A percentile compares a stretch with the other conserved stretches of the same genome.
Conservation (phyloP, 2,329 filamentous ascomycete species). For the Cladosporium sp. region DNA sequence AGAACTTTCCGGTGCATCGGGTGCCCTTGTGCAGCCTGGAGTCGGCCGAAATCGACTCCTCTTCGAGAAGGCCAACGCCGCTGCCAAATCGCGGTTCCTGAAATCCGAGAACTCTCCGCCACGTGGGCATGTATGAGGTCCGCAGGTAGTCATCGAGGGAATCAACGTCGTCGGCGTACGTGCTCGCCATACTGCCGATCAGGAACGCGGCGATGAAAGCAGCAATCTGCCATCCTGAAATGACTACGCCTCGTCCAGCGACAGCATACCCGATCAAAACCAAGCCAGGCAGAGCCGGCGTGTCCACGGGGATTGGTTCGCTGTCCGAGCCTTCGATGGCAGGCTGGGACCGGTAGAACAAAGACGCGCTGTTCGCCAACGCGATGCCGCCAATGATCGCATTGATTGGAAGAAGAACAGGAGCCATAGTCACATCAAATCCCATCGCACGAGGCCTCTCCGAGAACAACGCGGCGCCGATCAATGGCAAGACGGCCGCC, state of each 20-base stretch:
- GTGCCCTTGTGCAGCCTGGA: neutral
- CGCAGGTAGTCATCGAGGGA: neutral
- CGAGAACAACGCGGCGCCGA: neutral
- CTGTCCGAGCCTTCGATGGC: neutral
- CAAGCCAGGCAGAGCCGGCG: slow-evolving; percentile 1
- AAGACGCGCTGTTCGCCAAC: neutral
- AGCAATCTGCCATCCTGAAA: slow-evolving; percentile 6
- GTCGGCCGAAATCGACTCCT: neutral
- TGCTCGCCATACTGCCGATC: neutral
- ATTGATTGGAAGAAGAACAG: neutral
- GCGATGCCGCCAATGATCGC: slow-evolving; percentile 3
- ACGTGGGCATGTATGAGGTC: neutral
- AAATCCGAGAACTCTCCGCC: slow-evolving; percentile 2
- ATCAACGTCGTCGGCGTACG: neutral
- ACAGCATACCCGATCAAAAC: neutral
- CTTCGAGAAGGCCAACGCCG: neutral
- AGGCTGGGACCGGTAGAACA: neutral
- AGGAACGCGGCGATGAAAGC: slow-evolving; percentile 3
- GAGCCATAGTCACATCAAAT: neutral
- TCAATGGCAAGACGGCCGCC: neutral
- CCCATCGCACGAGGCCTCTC: neutral
- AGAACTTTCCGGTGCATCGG: neutral
- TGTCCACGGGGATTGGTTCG: neutral
- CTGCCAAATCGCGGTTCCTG: neutral
- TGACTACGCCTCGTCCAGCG: neutral